Percentiles rank a stretch among this genome's conserved stretches.
These are phyloP conservation scores for Cutaneotrichosporon sp. DNA, from an alignment of 1,284 basidiomycete species.

Conservation along the genomic window DNA sequence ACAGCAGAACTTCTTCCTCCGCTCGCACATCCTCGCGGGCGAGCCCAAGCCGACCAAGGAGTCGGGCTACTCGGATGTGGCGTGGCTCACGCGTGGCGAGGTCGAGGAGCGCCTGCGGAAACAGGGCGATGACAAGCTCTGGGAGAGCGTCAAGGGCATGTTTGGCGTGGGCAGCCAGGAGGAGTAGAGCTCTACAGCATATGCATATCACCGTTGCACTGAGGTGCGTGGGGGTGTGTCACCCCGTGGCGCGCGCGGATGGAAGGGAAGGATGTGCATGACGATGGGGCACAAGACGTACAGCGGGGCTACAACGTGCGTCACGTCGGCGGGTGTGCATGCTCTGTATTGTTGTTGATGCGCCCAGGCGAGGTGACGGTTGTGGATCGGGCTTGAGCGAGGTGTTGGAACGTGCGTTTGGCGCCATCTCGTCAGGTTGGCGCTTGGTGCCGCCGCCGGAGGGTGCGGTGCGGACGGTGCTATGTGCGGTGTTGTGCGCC, in stretches of 20 bases:
- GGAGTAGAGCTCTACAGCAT: slow-evolving; percentile 20
- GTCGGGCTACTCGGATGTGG: slow-evolving; percentile 33
- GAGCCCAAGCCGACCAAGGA: slow-evolving; percentile 38
- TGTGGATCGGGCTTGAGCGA: background rate
- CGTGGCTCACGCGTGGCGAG: slow-evolving; percentile 47
- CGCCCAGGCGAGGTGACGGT: background rate
- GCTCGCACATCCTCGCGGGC: slow-evolving; percentile 52
- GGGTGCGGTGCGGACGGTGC: too few relatives aligned
- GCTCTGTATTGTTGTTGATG: too few relatives aligned
- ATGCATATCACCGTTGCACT: slow-evolving; percentile 22
- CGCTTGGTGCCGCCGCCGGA: background rate
- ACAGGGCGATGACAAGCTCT: slow-evolving; percentile 43
- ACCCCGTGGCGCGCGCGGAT: background rate
- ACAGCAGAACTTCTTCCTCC: slow-evolving; percentile 51
- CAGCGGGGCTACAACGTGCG: background rate
- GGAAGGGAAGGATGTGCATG: background rate
- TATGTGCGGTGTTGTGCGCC: too few relatives aligned
- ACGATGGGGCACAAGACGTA: background rate
- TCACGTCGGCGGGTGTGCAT: background rate
- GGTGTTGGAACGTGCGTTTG: background rate
- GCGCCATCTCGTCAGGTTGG: background rate
- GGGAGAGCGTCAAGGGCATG: slow-evolving; percentile 46
- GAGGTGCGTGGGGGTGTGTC: background rate
- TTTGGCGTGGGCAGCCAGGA: slow-evolving; percentile 33
- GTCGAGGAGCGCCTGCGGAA: slow-evolving; percentile 37